Base-by-base conservation (phyloP, 163 green algal genomes). In the Trebouxiophyceae sp. region DNA sequence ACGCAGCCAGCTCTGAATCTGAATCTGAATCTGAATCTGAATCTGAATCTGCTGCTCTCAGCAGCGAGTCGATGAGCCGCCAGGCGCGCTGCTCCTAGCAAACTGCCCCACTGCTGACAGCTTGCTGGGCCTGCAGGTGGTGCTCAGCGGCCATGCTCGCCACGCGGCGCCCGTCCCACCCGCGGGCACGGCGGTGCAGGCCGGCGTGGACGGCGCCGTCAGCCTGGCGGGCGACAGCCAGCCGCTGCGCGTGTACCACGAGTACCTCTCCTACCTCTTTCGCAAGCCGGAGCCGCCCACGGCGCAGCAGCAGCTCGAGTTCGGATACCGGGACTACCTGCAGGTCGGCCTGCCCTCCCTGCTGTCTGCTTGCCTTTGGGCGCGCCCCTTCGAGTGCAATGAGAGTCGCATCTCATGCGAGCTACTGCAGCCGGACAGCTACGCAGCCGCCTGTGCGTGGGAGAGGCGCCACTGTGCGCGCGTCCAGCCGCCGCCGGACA, bases 231-330 rank as follows among this genome's bases (percentile, higher is more conserved):
- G 81, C 4, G 75, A 81, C 59, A 60, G 32, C 26, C 84, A 97
- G 64, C 79, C 88, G 30, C 68, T 97, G 68, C 66, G 80, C 2
- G 46, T 77, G 2, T 95, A 96, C 73, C 93, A 84, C 81, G 92
- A 97, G 71, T 98, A 97, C 69, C 67, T 97, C 7, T 91, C 80
- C 30, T 95, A 90, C 80, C 54, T 97, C 1, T 97, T 97, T 71
- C 70, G 85, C 58, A 81, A 82, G 72, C 67, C 88, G 67, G 60
- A 74, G 16, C 60, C 68, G 12, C 58, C 81, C 29, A 65, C 45
- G 0, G 82, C 89, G 63, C 77, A 93, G 31, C 80, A 95, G 67
- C 44, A 75, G 65, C 50, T 86, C 34, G 87, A 97, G 79, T 46
- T 82, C 12, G 66, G 75, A 6, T 98, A 98, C 81, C 67, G 88